Evolutionary conservation across 352 stramenopile genomes (phyloP).

Genomic region (Globisporangium mamillatum): DNA sequence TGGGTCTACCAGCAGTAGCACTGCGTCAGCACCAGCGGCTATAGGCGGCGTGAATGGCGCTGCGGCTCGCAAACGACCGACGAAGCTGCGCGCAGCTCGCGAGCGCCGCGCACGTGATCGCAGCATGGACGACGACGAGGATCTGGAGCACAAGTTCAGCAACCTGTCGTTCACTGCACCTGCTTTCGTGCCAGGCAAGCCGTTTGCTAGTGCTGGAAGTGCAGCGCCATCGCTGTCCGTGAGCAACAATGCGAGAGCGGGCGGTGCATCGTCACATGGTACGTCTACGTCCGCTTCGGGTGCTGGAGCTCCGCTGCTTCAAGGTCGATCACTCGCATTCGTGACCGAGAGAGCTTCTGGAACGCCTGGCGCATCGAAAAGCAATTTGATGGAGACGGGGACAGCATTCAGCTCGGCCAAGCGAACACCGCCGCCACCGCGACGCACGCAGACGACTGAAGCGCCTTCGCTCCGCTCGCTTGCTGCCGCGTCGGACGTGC

Average conservation of each 20-base stretch:
- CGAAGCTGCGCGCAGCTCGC: conserved; percentile 59
- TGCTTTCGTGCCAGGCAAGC: conserved; percentile 42
- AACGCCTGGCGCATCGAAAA: conserved; percentile 13
- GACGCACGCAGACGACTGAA: conserved; percentile 4
- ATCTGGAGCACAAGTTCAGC: conserved; percentile 66
- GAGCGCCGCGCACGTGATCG: conserved; percentile 57
- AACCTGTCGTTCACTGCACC: conserved; percentile 51
- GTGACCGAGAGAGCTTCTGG: conserved; percentile 38
- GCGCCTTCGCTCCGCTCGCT: conserved; percentile 6
- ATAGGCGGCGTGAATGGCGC: background rate
- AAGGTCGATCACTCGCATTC: conserved; percentile 45
- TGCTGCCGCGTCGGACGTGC: conserved; percentile 4
- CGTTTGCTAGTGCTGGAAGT: conserved; percentile 13
- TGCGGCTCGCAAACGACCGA: conserved; percentile 22
- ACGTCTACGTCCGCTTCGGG: background rate
- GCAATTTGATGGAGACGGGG: conserved; percentile 12
- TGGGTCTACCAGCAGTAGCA: background rate
- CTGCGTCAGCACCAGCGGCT: background rate
- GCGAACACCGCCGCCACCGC: conserved; percentile 4
- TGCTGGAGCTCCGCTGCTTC: conserved; percentile 6
- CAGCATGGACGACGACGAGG: conserved; percentile 50
- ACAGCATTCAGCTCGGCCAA: conserved; percentile 7
- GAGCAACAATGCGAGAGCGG: background rate
- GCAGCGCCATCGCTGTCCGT: background rate
- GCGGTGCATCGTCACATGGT: background rate